Evolutionary conservation across 140 eudicot species (phyloP).

Genomic region (Anethum foeniculum): DNA sequence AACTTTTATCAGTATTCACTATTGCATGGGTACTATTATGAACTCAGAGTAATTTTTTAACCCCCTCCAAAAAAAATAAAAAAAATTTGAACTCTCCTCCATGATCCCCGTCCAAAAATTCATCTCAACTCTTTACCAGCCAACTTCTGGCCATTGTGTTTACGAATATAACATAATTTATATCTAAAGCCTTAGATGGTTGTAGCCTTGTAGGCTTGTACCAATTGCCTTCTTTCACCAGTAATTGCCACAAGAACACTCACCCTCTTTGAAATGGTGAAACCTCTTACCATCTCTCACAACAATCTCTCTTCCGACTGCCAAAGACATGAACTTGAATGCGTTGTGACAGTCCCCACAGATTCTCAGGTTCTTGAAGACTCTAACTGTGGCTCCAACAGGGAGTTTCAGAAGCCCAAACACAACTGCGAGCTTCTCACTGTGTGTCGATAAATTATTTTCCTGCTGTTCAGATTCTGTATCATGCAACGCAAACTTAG

Average conservation of each 20-base stretch:
- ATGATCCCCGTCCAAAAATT: not conserved
- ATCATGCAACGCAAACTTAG: constrained; percentile 57
- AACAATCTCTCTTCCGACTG: constrained; percentile 51
- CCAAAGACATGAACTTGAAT: constrained; percentile 54
- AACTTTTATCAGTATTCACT: too few relatives aligned
- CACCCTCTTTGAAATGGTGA: constrained; percentile 65
- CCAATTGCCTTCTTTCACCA: constrained; percentile 32
- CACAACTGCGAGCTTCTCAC: constrained; percentile 73
- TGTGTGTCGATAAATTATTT: constrained; percentile 52
- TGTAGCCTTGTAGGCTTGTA: too few relatives aligned
- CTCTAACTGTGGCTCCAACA: constrained; percentile 55
- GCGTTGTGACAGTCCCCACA: constrained; percentile 83
- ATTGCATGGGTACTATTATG: too few relatives aligned
- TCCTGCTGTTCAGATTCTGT: constrained; percentile 60
- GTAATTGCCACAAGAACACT: constrained; percentile 66
- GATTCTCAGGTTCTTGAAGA: constrained; percentile 63
- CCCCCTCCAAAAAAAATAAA: too few relatives aligned
- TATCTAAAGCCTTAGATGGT: not conserved
- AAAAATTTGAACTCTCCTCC: not conserved
- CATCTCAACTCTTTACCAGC: not conserved
- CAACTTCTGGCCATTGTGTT: not conserved
- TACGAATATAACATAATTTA: not conserved
- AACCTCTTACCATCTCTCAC: constrained; percentile 74
- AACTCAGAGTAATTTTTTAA: too few relatives aligned
- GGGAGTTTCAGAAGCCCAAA: constrained; percentile 65